phyloP scores from a whole-genome alignment of 257 asterid genomes.

The Marsdenia floribunda region DNA sequence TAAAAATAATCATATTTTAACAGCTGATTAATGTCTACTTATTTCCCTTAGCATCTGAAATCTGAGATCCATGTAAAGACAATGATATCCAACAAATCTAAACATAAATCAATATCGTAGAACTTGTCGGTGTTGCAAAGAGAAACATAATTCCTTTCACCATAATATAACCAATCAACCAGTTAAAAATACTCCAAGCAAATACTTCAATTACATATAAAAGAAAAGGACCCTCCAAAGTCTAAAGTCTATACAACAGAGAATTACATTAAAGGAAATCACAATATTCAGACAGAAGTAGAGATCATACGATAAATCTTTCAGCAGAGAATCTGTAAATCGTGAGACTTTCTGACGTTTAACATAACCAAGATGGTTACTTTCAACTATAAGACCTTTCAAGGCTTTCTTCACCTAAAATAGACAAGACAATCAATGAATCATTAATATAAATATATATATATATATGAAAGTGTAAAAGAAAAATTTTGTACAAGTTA shows the following conservation, averaged over 20 bases:
- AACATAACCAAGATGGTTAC: slow-evolving; percentile 19
- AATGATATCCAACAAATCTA: no score
- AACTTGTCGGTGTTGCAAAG: no score
- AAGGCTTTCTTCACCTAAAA: slow-evolving; percentile 47
- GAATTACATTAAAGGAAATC: neutral
- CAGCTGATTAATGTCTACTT: no score
- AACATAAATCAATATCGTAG: no score
- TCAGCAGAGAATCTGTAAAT: slow-evolving; percentile 31
- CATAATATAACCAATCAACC: no score
- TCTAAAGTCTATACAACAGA: neutral
- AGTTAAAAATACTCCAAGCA: no score
- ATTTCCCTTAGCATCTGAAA: no score
- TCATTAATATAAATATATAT: neutral
- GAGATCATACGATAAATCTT: slow-evolving; percentile 41
- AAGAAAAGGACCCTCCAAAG: neutral
- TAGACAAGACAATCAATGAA: no score
- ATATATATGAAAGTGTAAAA: neutral
- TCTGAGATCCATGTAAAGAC: no score
- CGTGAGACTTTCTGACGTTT: slow-evolving; percentile 46
- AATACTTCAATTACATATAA: neutral
- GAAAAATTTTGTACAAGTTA: neutral
- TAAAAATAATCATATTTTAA: no score
- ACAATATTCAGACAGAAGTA: neutral
- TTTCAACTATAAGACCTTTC: slow-evolving; percentile 49
- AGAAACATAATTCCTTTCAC: no score